These are phyloP conservation scores for Sapria himalayana DNA, from an alignment of 345 rosid genomes.

Conservation along the genomic window DNA sequence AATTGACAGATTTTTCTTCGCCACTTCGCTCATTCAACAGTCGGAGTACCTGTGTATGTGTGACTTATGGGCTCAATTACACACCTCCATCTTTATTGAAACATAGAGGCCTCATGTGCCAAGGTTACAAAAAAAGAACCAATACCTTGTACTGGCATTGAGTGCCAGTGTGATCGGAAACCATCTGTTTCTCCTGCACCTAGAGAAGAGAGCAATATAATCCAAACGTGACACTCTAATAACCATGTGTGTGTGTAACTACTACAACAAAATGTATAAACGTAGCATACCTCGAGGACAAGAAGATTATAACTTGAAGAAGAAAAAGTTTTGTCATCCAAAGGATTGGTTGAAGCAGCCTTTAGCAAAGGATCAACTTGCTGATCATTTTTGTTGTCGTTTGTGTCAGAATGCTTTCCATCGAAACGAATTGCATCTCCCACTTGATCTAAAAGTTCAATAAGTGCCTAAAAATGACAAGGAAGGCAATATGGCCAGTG, in stretches of 20 bases:
- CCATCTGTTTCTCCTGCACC: constrained; percentile 54
- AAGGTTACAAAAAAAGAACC: too few relatives aligned
- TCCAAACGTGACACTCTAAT: too few relatives aligned
- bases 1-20: constrained; percentile 50
- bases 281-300: constrained; percentile 55
- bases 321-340: constrained; percentile 9
- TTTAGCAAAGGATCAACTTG: constrained; percentile 10
- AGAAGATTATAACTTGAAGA: constrained; percentile 31
- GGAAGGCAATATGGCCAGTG: not conserved
- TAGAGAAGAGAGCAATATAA: constrained; percentile 11
- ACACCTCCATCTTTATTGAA: too few relatives aligned
- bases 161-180: constrained; percentile 16
- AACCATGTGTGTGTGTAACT: too few relatives aligned
- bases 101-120: too few relatives aligned
- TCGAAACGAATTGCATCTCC: constrained; percentile 74
- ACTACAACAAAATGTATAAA: not conserved
- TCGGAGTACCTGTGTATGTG: constrained; percentile 91
- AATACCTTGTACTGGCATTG: constrained; percentile 48
- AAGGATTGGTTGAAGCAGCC: constrained; percentile 10
- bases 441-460: constrained; percentile 82
- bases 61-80: too few relatives aligned
- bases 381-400: constrained; percentile 14
- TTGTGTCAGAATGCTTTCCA: constrained; percentile 21
- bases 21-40: constrained; percentile 71
- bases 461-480: constrained; percentile 37